Base-by-base conservation (phyloP, 2,329 filamentous ascomycete genomes). In the Colletotrichum destructivum region DNA sequence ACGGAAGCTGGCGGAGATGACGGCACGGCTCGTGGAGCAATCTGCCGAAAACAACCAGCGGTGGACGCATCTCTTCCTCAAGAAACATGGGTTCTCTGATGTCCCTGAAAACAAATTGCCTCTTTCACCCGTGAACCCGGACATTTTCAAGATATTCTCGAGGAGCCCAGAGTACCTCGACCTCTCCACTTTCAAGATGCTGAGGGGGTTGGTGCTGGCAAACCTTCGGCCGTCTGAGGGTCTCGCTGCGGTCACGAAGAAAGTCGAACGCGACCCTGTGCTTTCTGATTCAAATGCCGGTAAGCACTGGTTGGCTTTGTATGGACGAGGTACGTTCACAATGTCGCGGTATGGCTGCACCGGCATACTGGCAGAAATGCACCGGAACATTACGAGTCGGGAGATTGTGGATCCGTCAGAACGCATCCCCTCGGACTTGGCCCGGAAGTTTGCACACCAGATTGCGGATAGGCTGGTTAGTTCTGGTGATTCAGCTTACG, bases 271-370 rank as follows among this genome's bases (percentile, higher is more conserved):
- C 7, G 26, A 49, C 1, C 18, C 44, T 6, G 12, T 26, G 7
- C 63, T 71, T 11, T 46, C 42, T 2, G 49, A 52, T 2, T 71
- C 69, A 4, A 52, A 68, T 31, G 42, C 69, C 35, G 69, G 63
- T 8, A 35, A 31, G 4, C 69, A 71, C 15, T 71, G 69, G 69
- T 31, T 68, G 35, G 46, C 42, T 1, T 3, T 38, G 6, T 70
- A 26, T 7, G 31, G 42, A 26, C 15, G 15, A 49, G 40, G 35
- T 21, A 18, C 31, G 3, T 11, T 18, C 11, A 6, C 11, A 9
- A 62, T 49, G 15, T 12, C 18, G 9, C 23, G 15, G 4, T 44
- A 38, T 12, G 42, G 55, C 15, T 38, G 31, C 21, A 18, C 54
- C 16, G 16, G 16, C 16, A 12, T 40, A 7, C 8, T 69, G 4